These are phyloP conservation scores for Casaregolazyma suthepensis DNA, from an alignment of 1,139 yeast species.

Conservation along the genomic window DNA sequence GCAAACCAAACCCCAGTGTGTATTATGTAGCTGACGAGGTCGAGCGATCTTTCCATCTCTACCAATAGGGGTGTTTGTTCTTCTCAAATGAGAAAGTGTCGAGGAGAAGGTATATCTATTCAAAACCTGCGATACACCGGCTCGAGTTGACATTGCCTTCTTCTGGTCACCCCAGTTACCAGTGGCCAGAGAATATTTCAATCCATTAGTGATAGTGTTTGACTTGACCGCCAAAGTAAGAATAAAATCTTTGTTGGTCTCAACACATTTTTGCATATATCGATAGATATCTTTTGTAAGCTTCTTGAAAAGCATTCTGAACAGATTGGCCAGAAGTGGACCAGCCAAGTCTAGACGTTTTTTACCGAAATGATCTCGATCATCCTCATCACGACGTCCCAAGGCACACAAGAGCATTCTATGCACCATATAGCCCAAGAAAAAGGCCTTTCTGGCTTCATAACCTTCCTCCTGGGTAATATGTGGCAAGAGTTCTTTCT, in stretches of 20 bases:
- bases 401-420: constrained; percentile 89
- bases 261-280: constrained; percentile 98
- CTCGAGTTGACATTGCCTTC: constrained; percentile 98
- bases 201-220: constrained; percentile 93
- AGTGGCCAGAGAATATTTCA: constrained; percentile 94
- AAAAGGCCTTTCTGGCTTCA: constrained; percentile 94
- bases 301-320: constrained; percentile 90
- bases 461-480: constrained; percentile 97
- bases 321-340: constrained; percentile 89
- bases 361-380: constrained; percentile 98
- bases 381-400: constrained; percentile 97
- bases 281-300: constrained; percentile 91
- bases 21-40: constrained; percentile 88
- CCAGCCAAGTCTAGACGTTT: constrained; percentile 98
- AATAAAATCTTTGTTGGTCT: constrained; percentile 93
- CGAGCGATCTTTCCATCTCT: constrained; percentile 37
- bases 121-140: constrained; percentile 98
- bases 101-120: constrained; percentile 97
- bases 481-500: constrained; percentile 93
- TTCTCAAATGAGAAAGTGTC: constrained; percentile 92
- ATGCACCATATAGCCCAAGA: constrained; percentile 96
- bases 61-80: constrained; percentile 68
- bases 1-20: constrained; percentile 99
- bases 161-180: constrained; percentile 99
- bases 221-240: constrained; percentile 95